phyloP scores from a whole-genome alignment of 257 asterid genomes.

The Petunia secreta region DNA sequence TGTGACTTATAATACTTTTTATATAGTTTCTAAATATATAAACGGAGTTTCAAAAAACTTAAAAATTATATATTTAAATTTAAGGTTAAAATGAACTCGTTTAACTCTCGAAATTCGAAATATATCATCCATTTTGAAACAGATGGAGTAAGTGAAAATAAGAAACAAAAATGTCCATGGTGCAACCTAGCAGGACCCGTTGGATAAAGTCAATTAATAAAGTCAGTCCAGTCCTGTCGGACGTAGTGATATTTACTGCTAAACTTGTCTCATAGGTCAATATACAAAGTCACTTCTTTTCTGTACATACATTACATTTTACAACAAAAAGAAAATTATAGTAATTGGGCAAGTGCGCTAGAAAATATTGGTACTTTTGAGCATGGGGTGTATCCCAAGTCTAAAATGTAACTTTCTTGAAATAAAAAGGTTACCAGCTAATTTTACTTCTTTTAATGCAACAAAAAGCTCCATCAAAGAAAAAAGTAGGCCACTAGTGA shows the following conservation, averaged over 20 bases:
- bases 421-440: slow-evolving; percentile 44
- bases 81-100: too few relatives aligned
- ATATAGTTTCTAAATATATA: too few relatives aligned
- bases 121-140: too few relatives aligned
- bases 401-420: slow-evolving; percentile 37
- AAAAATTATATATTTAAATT: too few relatives aligned
- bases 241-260: background rate
- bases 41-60: too few relatives aligned
- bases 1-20: too few relatives aligned
- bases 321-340: background rate
- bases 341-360: slow-evolving; percentile 25
- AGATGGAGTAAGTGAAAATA: background rate
- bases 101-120: too few relatives aligned
- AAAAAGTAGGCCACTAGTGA: slow-evolving; percentile 50
- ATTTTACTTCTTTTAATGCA: slow-evolving; percentile 70
- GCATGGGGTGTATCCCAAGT: slow-evolving; percentile 39
- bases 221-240: slow-evolving; percentile 1
- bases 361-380: slow-evolving; percentile 29
- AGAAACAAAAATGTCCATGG: background rate
- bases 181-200: background rate
- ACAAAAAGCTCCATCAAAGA: slow-evolving; percentile 32
- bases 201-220: background rate
- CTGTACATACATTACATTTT: background rate
- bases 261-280: background rate
- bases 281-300: background rate